phyloP scores from a whole-genome alignment of 2,329 filamentous ascomycete genomes.

The Pyricularia grisea region DNA sequence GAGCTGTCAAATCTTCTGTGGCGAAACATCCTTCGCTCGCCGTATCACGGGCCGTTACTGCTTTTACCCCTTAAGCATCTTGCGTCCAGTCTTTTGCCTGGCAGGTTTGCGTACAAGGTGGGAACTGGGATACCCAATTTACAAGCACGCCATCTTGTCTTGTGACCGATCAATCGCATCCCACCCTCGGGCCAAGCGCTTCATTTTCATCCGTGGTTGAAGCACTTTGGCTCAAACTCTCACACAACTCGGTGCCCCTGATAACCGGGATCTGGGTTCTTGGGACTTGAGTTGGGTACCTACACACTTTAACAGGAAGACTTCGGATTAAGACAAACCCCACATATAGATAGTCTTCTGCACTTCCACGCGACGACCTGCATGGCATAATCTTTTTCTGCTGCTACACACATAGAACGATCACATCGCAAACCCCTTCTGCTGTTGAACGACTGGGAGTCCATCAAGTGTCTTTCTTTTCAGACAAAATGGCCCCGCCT shows the following conservation, averaged over 20 bases:
- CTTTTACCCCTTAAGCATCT: neutral
- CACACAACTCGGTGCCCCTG: neutral
- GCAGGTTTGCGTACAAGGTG: neutral
- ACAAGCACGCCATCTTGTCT: neutral
- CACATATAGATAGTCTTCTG: constrained; percentile 4
- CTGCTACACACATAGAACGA: neutral
- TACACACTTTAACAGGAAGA: neutral
- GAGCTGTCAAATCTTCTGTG: neutral
- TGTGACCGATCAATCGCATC: neutral
- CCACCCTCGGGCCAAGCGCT: neutral
- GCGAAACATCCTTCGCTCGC: neutral
- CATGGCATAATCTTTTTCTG: neutral
- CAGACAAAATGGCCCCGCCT: constrained; percentile 4
- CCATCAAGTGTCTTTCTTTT: neutral
- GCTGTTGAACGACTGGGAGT: neutral
- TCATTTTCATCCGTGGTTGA: neutral
- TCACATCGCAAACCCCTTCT: neutral
- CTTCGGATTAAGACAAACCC: neutral
- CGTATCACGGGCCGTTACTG: neutral
- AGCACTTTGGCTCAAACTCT: neutral
- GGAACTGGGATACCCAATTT: neutral
- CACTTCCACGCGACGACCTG: neutral
- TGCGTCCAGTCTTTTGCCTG: neutral
- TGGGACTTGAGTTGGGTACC: neutral
- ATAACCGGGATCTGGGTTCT: neutral